Conservation (phyloP, 1,284 basidiomycete genomes). For the Apiotrichum domesticum region DNA sequence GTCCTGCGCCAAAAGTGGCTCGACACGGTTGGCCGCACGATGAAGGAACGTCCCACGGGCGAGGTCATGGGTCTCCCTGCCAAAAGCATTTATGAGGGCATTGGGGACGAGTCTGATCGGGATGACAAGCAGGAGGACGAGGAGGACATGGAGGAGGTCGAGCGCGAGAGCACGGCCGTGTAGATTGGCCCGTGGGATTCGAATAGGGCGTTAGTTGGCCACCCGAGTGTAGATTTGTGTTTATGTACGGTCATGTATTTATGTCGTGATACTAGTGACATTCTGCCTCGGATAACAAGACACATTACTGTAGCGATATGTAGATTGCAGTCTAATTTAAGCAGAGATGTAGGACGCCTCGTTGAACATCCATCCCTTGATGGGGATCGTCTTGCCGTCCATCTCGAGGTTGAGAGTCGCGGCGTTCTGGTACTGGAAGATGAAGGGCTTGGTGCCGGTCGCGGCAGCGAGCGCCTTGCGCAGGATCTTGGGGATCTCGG, state of each 20-base stretch:
- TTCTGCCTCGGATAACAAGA: neutral
- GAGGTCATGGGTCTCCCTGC: constrained; percentile 68
- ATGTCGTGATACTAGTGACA: constrained; percentile 1
- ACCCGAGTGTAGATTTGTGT: neutral
- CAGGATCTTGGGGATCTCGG: constrained; percentile 83
- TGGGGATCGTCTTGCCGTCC: constrained; percentile 45
- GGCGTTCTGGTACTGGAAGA: constrained; percentile 73
- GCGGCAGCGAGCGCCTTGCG: constrained; percentile 51
- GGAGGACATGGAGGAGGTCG: constrained; percentile 30
- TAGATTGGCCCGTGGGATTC: neutral
- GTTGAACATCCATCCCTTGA: constrained; percentile 71
- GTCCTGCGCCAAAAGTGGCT: constrained; percentile 67
- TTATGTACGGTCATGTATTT: neutral
- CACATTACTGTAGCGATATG: neutral
- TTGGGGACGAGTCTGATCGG: constrained; percentile 54
- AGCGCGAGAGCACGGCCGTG: constrained; percentile 18
- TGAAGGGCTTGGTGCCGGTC: constrained; percentile 51
- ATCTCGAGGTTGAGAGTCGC: constrained; percentile 63
- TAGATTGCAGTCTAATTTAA: neutral
- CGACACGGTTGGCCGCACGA: constrained; percentile 62
- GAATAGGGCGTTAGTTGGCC: neutral
- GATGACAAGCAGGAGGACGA: constrained; percentile 42
- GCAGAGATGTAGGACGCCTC: constrained; percentile 85
- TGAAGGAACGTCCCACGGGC: constrained; percentile 57
- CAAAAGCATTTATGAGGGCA: constrained; percentile 64